These are phyloP conservation scores for Gossypium ekmanianum DNA, from an alignment of 345 rosid species.

Conservation along the genomic window DNA sequence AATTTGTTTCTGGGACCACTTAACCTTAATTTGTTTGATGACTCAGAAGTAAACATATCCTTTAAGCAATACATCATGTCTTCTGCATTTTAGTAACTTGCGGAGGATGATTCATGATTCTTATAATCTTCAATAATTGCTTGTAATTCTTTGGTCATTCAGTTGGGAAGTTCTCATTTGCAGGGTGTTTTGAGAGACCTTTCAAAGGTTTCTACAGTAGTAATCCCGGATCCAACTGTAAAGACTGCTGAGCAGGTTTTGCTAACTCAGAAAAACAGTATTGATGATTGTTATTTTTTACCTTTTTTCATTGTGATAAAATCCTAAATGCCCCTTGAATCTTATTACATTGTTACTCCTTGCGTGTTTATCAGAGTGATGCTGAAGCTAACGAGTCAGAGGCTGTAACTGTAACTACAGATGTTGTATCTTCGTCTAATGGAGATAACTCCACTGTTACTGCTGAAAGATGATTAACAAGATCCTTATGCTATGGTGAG, in stretches of 20 bases:
- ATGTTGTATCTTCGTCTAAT: conserved; percentile 23
- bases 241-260: conserved; percentile 31
- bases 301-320: neutral
- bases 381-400: conserved; percentile 22
- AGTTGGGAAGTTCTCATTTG: conserved; percentile 7
- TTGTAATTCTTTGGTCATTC: neutral
- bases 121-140: neutral
- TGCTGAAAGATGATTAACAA: conserved; percentile 18
- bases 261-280: neutral
- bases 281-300: neutral
- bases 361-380: conserved; percentile 15
- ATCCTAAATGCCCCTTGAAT: neutral
- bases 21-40: neutral
- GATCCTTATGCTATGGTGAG: neutral
- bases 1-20: neutral
- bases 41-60: neutral
- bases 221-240: conserved; percentile 24
- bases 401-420: conserved; percentile 10
- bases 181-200: conserved; percentile 43
- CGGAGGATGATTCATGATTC: neutral
- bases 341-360: neutral
- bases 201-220: conserved; percentile 20
- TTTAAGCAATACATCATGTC: neutral
- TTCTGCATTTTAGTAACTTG: no score
- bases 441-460: conserved; percentile 25